Evolutionary conservation across 257 asterid genomes (phyloP).

Genomic region (Striga asiatica): DNA sequence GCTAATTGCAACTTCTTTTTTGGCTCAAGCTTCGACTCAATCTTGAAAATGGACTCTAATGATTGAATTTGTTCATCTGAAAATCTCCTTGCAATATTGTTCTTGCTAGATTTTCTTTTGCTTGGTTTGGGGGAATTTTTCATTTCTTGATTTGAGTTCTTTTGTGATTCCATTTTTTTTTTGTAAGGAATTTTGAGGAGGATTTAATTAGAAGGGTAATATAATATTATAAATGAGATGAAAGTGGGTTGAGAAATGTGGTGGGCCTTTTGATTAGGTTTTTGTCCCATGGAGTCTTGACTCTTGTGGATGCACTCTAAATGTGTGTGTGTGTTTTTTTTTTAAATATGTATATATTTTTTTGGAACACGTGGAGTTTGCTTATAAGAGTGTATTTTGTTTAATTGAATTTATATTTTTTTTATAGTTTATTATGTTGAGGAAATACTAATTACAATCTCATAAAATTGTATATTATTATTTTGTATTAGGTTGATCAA

Average conservation of each 20-base stretch:
- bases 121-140: background rate
- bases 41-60: constrained; percentile 34
- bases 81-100: constrained; percentile 26
- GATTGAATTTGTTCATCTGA: constrained; percentile 32
- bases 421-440: no score
- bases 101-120: constrained; percentile 11
- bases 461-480: no score
- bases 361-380: background rate
- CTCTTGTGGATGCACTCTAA: constrained; percentile 19
- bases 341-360: no score
- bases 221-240: no score
- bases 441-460: no score
- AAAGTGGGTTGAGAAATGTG: background rate
- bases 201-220: background rate
- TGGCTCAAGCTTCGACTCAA: constrained; percentile 34
- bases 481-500: no score
- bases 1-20: constrained; percentile 32
- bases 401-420: no score
- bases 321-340: no score
- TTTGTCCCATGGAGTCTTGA: constrained; percentile 10
- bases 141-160: constrained; percentile 11
- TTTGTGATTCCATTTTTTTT: constrained; percentile 32
- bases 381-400: background rate
- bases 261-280: constrained; percentile 26
- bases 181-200: background rate